Evolutionary conservation across 257 asterid species (phyloP).

Genomic region (Salvia rosmarinus): DNA sequence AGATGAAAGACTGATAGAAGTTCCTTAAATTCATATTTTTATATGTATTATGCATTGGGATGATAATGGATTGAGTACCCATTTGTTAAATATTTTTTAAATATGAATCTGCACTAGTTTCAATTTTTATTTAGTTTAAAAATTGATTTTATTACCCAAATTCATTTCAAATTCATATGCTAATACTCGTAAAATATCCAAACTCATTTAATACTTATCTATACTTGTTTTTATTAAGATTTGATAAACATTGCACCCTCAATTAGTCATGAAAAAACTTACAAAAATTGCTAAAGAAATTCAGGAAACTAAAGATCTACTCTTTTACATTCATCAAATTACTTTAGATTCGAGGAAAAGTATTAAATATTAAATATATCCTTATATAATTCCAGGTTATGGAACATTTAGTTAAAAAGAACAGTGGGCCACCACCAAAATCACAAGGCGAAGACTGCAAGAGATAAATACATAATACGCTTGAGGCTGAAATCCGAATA

Average conservation of each 20-base stretch:
- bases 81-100: no score
- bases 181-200: no score
- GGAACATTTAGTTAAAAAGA: neutral
- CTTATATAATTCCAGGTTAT: neutral
- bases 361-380: neutral
- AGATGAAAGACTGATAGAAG: neutral
- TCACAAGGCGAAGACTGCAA: neutral
- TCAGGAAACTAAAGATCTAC: neutral
- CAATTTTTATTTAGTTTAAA: no score
- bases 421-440: slow-evolving; percentile 2
- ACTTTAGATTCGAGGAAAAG: neutral
- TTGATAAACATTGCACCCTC: no score
- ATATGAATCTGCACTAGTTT: no score
- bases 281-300: neutral
- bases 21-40: neutral
- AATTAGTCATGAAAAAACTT: no score
- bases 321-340: neutral
- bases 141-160: no score
- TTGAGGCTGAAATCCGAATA: neutral
- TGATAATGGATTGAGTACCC: no score
- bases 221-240: no score
- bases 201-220: no score
- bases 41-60: no score
- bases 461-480: neutral
- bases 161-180: no score